Base-by-base conservation (phyloP, 495 filamentous ascomycete species). In the Annulohypoxylon nitens region DNA sequence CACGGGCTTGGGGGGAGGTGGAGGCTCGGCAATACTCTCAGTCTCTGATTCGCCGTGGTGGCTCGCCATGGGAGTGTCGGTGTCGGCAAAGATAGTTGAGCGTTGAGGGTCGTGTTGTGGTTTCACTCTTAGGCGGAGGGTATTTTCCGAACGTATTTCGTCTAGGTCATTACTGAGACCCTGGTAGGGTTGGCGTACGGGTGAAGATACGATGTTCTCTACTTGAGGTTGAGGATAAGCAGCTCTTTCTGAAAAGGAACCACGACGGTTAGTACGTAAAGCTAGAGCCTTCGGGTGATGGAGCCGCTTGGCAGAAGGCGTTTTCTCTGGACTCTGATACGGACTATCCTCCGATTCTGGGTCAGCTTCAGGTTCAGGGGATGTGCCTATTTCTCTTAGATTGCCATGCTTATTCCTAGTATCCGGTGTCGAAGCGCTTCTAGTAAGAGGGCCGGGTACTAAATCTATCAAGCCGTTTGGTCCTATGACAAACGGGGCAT, bases 361-460 rank as follows among this genome's bases (percentile, higher is more conserved):
- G 12, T 75, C 76, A 68, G 10, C 61, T 14, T 76, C 75, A 4
- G 66, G 72, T 60, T 54, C 50, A 23, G 70, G 70, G 36, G 67
- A 67, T 48, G 65, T 18, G 16, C 30, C 25, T 54, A 12, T 54
- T 54, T 64, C 67, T 67, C 72, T 79, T 30, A 70, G 64, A 10
- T 62, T 55, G 58, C 64, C 67, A 33, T 64, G 72, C 26, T 73
- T 64, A 65, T 66, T 75, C 58, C 75, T 75, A 71, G 77, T 67
- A 51, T 77, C 77, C n/a, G 77, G 77, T 18, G 77, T 79, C 39
- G 77, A 79, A 30, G 75, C 75, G 55, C 77, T 79, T 65, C 77
- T 79, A 43, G 77, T 77, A 20, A 79, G 77, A 20, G 66, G 57
- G 34, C 67, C 73, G 26, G 64, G 70, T n/a, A 74, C 67, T n/a